A percentile compares a stretch with the other conserved stretches of the same genome.
Evolutionary conservation across 768 basidiomycete genomes (phyloP).

Genomic region (Grammothele lineata): DNA sequence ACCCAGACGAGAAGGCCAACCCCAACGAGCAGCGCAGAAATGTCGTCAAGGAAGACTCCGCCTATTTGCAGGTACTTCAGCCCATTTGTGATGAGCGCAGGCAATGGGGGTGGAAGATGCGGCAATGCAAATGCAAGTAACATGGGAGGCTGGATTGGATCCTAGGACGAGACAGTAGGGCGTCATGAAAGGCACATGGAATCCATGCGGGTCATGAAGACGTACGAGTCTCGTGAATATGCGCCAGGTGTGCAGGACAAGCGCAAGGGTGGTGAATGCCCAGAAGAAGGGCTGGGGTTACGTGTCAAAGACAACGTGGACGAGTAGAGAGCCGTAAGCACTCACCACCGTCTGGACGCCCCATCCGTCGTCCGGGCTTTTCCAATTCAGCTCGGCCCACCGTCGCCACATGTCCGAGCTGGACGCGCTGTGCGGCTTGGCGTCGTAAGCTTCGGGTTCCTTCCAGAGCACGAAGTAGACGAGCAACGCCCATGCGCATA

Average conservation of each 20-base stretch:
- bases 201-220: constrained; percentile 2
- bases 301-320: background rate
- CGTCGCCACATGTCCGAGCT: constrained; percentile 43
- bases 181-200: background rate
- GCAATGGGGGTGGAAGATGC: constrained; percentile 60
- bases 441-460: constrained; percentile 52
- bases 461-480: constrained; percentile 63
- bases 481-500: constrained; percentile 60
- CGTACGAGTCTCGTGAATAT: constrained; percentile 69
- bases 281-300: constrained; percentile 72
- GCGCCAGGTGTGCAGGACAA: constrained; percentile 66
- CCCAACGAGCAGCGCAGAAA: constrained; percentile 67
- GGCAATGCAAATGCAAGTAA: constrained; percentile 58
- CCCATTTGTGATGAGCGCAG: constrained; percentile 55
- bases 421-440: constrained; percentile 31
- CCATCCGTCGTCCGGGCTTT: constrained; percentile 36
- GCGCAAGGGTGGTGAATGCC: constrained; percentile 71
- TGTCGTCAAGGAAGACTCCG: constrained; percentile 63
- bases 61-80: constrained; percentile 70
- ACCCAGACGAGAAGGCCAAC: constrained; percentile 47
- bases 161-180: constrained; percentile 37
- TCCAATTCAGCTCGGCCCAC: constrained; percentile 55
- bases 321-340: constrained; percentile 5
- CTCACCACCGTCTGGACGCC: constrained; percentile 58
- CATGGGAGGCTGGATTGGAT: constrained; percentile 54